phyloP scores from a whole-genome alignment of 1,139 yeast genomes.

The Suhomyces terraborum region DNA sequence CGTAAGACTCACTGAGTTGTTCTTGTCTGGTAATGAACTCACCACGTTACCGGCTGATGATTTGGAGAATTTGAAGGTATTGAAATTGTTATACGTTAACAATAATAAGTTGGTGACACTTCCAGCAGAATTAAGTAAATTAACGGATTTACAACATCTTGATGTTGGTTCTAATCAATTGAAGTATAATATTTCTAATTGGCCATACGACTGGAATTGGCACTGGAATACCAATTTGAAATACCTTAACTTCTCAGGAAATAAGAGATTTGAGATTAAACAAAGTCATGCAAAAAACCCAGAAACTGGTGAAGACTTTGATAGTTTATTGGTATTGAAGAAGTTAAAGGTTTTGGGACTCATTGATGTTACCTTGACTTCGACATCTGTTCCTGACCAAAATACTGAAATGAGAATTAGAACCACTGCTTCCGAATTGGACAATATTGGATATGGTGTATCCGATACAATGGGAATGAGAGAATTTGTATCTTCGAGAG shows the following conservation, averaged over 20 bases:
- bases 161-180: slow-evolving; percentile 93
- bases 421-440: slow-evolving; percentile 84
- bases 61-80: slow-evolving; percentile 58
- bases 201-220: slow-evolving; percentile 99
- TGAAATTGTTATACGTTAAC: slow-evolving; percentile 69
- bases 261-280: slow-evolving; percentile 85
- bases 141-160: slow-evolving; percentile 62
- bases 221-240: slow-evolving; percentile 74
- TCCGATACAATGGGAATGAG: slow-evolving; percentile 81
- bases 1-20: slow-evolving; percentile 63
- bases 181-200: slow-evolving; percentile 88
- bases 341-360: slow-evolving; percentile 76
- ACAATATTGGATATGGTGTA: slow-evolving; percentile 83
- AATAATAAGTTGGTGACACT: slow-evolving; percentile 83
- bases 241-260: slow-evolving; percentile 89
- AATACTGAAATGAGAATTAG: slow-evolving; percentile 80
- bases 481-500: slow-evolving; percentile 72
- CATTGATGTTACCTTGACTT: slow-evolving; percentile 92
- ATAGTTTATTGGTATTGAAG: slow-evolving; percentile 75
- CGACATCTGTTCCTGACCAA: slow-evolving; percentile 86
- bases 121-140: slow-evolving; percentile 84
- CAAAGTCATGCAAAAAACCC: slow-evolving; percentile 55
- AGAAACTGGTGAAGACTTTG: slow-evolving; percentile 56
- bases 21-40: slow-evolving; percentile 80
- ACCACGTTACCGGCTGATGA: slow-evolving; percentile 85